Evolutionary conservation across 192 early-diverging fungal species (phyloP).

Genomic region (Coemansia sp.): DNA sequence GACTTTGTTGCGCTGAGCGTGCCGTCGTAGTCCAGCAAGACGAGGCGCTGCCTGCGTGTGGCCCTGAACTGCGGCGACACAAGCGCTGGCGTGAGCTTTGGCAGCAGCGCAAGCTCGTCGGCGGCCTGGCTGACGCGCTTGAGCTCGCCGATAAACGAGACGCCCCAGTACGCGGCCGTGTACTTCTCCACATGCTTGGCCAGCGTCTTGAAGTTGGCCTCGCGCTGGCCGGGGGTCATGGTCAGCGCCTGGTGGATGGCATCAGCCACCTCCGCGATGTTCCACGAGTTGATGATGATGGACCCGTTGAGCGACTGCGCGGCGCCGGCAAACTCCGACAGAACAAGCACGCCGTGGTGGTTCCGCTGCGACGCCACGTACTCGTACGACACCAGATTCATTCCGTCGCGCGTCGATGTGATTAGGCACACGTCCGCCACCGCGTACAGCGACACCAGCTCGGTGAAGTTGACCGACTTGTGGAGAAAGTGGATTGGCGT

Average conservation of each 20-base stretch:
- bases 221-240: slow-evolving; percentile 82
- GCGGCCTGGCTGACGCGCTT: slow-evolving; percentile 60
- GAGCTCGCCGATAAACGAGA: slow-evolving; percentile 91
- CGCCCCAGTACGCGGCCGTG: slow-evolving; percentile 97
- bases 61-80: slow-evolving; percentile 2
- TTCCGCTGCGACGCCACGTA: slow-evolving; percentile 93
- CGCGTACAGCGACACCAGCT: slow-evolving; percentile 95
- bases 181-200: slow-evolving; percentile 95
- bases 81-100: slow-evolving; percentile 25
- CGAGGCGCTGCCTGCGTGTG: slow-evolving; percentile 52
- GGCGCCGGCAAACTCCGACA: slow-evolving; percentile 98
- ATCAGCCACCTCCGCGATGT: slow-evolving; percentile 91
- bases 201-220: slow-evolving; percentile 87
- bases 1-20: slow-evolving; percentile 86
- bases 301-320: slow-evolving; percentile 98
- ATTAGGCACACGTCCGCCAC: slow-evolving; percentile 96
- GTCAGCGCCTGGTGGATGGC: slow-evolving; percentile 91
- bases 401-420: slow-evolving; percentile 98
- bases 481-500: slow-evolving; percentile 99
- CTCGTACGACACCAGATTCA: slow-evolving; percentile 99
- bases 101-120: slow-evolving; percentile 51
- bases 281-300: slow-evolving; percentile 99
- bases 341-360: slow-evolving; percentile 91
- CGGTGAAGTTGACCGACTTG: slow-evolving; percentile 92
- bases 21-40: slow-evolving; percentile 97